Evolutionary conservation across 768 basidiomycete species (phyloP), one percentile per base, ranked within the genome.

Genomic region (Leucosporidium yakuticum): DNA sequence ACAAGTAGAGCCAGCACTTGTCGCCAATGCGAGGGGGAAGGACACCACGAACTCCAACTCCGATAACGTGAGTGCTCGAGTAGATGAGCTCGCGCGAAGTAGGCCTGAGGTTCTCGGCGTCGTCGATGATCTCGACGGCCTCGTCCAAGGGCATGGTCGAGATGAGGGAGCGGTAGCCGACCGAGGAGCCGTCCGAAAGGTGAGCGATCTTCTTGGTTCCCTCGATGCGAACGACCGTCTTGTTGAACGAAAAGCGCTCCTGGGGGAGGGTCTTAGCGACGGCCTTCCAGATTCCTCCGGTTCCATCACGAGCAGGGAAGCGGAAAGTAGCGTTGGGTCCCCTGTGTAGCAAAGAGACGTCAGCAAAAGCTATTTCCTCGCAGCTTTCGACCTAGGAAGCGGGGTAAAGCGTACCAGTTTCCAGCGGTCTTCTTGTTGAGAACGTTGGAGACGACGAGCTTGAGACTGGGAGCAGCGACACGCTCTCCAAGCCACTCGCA

Each of bases 401-500:
- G 31, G 54, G 56, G n/a, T n/a, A 19, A 56, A n/a, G 17, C 76
- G 44, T 71, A 78, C 79, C 80, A 80, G 73, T 79, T 80, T 27
- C 76, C 77, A 20, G 80, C 79, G 9, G 69, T 67, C 72, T 78
- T 76, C 62, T 77, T 77, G 63, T 79, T 77, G 55, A 80, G 64
- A 25, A 77, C 77, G 71, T 80, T 80, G 47, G 73, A 73, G 55
- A 80, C 74, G 67, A 79, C 79, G 29, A 74, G 69, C 73, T 79
- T 78, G 64, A 79, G 74, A 15, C 68, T 69, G 17, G 80, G 80
- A 2, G 79, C 79, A 15, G 79, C 79, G 25, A 80, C 80, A 59
- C 80, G 76, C 73, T 80, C 80, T 2, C 80, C 80, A 29, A 80
- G 76, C 80, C 80, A 80, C 69, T 78, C 75, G 71, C 79, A 80